These are phyloP conservation scores for Tulasnella sp. DNA, from an alignment of 768 basidiomycete species.

Conservation along the genomic window DNA sequence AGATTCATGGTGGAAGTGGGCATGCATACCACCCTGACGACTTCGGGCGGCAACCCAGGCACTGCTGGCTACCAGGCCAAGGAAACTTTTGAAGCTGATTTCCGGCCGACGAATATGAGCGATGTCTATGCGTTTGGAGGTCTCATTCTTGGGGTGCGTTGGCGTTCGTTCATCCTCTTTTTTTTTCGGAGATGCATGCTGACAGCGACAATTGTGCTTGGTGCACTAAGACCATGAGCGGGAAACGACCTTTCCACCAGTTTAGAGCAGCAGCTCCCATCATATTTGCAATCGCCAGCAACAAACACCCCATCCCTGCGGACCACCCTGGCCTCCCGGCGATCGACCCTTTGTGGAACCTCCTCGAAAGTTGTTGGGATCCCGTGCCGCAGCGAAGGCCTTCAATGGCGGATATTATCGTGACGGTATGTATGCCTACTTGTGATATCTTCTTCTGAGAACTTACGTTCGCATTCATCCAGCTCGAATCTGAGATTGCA, in stretches of 20 bases:
- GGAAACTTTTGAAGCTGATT: background rate
- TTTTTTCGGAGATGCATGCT: background rate
- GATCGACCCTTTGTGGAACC: conserved; percentile 7
- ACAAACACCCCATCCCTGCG: background rate
- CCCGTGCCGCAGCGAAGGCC: background rate
- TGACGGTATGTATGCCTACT: background rate
- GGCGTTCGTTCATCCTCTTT: background rate
- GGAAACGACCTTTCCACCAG: background rate
- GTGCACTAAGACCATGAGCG: background rate
- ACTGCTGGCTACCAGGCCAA: background rate
- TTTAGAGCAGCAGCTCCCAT: background rate
- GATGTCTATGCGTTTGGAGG: background rate
- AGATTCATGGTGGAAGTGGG: background rate
- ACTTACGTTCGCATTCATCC: background rate
- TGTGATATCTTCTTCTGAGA: background rate
- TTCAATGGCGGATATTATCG: background rate
- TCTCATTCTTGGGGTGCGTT: background rate
- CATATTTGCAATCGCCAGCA: background rate
- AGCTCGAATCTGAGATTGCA: background rate
- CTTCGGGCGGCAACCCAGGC: background rate
- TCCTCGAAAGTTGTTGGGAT: conserved; percentile 9
- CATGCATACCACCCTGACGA: background rate
- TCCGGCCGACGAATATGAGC: background rate
- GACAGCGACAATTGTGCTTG: background rate
- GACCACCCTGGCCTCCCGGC: background rate